Conservation (phyloP, 1,139 yeast species). For the Suhomyces taliae region DNA sequence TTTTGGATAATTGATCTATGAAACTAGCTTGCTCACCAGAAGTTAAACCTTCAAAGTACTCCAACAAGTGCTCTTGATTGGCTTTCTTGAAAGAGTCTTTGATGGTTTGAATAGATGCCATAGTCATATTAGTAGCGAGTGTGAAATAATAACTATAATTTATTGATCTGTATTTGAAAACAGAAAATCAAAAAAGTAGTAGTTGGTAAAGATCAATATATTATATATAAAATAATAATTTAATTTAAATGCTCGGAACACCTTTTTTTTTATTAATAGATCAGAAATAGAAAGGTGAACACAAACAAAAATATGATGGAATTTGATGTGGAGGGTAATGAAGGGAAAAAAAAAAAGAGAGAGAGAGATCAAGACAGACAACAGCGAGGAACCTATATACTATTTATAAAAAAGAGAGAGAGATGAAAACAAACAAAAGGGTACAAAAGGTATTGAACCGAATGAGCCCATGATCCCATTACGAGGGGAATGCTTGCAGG, state of each 20-base stretch:
- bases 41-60: slow-evolving; percentile 38
- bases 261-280: neutral
- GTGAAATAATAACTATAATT: too few relatives aligned
- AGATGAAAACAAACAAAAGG: neutral
- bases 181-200: neutral
- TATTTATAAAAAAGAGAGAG: neutral
- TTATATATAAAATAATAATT: neutral
- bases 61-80: slow-evolving; percentile 43
- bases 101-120: slow-evolving; percentile 15
- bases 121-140: slow-evolving; percentile 8
- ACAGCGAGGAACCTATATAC: neutral
- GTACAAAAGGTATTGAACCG: neutral
- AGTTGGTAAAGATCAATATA: neutral
- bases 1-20: slow-evolving; percentile 37
- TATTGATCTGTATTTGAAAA: too few relatives aligned
- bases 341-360: neutral
- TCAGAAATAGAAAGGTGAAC: neutral
- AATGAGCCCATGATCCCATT: neutral
- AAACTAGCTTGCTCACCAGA: slow-evolving; percentile 31
- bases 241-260: neutral
- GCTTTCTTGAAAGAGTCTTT: slow-evolving; percentile 52
- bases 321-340: neutral
- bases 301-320: neutral
- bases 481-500: neutral
- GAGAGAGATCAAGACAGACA: too few relatives aligned